phyloP scores from a whole-genome alignment of 23 red algal species.

The Gracilaria caudata region DNA sequence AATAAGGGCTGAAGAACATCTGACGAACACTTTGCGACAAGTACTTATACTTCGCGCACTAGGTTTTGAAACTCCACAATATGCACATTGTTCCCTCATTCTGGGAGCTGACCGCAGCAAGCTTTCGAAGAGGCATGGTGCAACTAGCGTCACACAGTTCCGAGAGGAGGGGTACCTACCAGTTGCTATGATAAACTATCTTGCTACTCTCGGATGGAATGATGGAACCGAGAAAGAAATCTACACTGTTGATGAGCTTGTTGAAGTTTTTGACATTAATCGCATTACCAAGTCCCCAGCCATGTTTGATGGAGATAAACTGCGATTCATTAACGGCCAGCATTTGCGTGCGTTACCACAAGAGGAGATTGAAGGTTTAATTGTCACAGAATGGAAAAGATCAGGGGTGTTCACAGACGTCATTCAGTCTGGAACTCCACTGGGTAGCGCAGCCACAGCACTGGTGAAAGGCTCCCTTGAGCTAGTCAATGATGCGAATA shows the following conservation, averaged over 20 bases:
- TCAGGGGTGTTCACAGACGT: conserved; percentile 53
- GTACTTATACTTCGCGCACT: conserved; percentile 91
- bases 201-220: conserved; percentile 97
- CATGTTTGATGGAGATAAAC: conserved; percentile 93
- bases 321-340: conserved; percentile 95
- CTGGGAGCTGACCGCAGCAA: conserved; percentile 92
- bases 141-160: conserved; percentile 89
- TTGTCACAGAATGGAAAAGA: conserved; percentile 55
- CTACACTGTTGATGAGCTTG: conserved; percentile 88
- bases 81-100: conserved; percentile 94
- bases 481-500: conserved; percentile 78
- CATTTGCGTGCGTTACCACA: conserved; percentile 83
- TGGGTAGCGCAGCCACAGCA: conserved; percentile 46
- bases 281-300: conserved; percentile 91
- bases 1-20: conserved; percentile 96
- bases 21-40: conserved; percentile 96
- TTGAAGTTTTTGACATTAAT: conserved; percentile 84
- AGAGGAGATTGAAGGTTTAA: conserved; percentile 60
- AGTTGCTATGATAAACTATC: conserved; percentile 95
- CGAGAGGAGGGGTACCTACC: conserved; percentile 91
- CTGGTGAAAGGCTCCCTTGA: conserved; percentile 81
- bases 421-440: conserved; percentile 17
- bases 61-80: conserved; percentile 82
- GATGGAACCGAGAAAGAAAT: conserved; percentile 96
- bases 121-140: conserved; percentile 95